Evolutionary conservation across 2,329 filamentous ascomycete species (phyloP).

Genomic region (Neonectria coccinea): DNA sequence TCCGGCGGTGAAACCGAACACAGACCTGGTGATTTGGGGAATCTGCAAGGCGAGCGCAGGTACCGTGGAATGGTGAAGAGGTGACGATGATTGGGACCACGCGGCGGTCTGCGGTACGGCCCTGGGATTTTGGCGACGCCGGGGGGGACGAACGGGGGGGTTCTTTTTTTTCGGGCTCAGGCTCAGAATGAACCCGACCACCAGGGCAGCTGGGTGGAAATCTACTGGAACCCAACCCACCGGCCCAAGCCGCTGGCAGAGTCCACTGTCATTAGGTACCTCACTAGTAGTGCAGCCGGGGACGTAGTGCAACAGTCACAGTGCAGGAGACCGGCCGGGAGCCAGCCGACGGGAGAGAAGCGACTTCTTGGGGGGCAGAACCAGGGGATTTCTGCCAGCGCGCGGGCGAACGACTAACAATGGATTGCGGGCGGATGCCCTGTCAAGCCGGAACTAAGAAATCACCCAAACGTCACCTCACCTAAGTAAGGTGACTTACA

Average conservation of each 20-base stretch:
- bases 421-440: conserved; percentile 2
- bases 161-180: neutral
- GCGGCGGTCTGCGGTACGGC: conserved; percentile 32
- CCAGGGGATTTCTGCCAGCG: conserved; percentile 7
- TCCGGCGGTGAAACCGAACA: conserved; percentile 23
- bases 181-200: conserved; percentile 7
- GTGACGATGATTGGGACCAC: conserved; percentile 38
- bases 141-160: neutral
- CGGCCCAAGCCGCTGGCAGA: conserved; percentile 9
- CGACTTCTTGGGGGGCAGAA: neutral
- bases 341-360: conserved; percentile 5
- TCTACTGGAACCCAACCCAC: conserved; percentile 10
- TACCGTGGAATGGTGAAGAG: conserved; percentile 39
- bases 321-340: conserved; percentile 14
- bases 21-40: conserved; percentile 33
- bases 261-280: conserved; percentile 10
- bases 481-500: neutral
- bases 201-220: neutral
- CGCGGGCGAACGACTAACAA: conserved; percentile 6
- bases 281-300: conserved; percentile 5
- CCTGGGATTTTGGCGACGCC: conserved; percentile 31
- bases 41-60: conserved; percentile 42
- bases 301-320: conserved; percentile 9
- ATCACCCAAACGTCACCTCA: neutral
- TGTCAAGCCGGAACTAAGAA: conserved; percentile 4